Evolutionary conservation across 2,329 filamentous ascomycete species (phyloP), one percentile per base, ranked within the genome.

Genomic region (Neodidymelliopsis sp.): DNA sequence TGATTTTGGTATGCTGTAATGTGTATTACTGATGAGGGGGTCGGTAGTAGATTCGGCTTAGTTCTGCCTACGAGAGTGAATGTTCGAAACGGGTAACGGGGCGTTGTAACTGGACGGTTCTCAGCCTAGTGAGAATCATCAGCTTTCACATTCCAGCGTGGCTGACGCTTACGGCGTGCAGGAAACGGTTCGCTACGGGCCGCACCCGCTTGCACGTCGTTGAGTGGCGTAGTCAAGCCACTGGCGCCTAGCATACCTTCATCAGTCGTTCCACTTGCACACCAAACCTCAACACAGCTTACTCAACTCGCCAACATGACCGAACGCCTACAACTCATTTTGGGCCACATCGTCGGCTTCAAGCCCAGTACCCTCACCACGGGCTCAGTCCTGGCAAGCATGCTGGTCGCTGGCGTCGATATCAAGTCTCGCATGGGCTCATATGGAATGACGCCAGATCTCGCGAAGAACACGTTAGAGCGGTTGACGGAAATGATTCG

Each of bases 141-240:
- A 4, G 7, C 4, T 19, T 2, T 19, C 3, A 18, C 4, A 31
- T 30, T 30, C 9, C 13, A 16, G n/a, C n/a, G n/a, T n/a, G 11
- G 13, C 15, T 30, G 13, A 16, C 28, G 11, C n/a, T 30, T 30
- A 9, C 28, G n/a, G n/a, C 1, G 15, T 31, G 13, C 15, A 16
- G 15, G 25, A 20, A 20, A 11, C 36, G n/a, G 20, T 29, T n/a
- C 40, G 30, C 13, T 29, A 12, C 23, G 23, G 30, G 23, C 31
- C 9, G 23, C 18, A 9, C 30, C 23, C 31, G 18, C 11, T 7
- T 28, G 29, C n/a, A 24, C 10, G 18, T 29, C 6, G 19, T 10
- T 23, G 15, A 8, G 24, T n/a, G 33, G 33, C 41, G 25, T 25
- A 44, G 41, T 11, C n/a, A 36, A 24, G 40, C 41, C 41, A 44